Evolutionary conservation across 2,329 filamentous ascomycete genomes (phyloP).

Genomic region (Aspergillus sp.): DNA sequence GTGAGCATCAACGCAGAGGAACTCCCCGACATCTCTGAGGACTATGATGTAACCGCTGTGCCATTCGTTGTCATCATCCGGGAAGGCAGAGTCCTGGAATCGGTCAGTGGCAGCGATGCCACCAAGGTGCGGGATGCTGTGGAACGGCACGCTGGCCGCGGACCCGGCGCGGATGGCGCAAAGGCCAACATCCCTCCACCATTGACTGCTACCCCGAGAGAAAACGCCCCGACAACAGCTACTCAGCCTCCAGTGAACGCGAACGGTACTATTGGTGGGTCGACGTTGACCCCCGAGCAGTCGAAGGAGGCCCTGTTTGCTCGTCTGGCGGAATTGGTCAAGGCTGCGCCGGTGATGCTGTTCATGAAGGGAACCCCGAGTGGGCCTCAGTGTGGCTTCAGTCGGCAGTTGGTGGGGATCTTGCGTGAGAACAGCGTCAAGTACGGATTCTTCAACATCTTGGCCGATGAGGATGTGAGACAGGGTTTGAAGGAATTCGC

Average conservation of each 20-base stretch:
- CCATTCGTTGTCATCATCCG: conserved; percentile 84
- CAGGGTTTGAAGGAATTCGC: conserved; percentile 95
- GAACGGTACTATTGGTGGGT: not conserved
- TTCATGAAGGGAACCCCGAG: conserved; percentile 98
- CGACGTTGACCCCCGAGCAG: conserved; percentile 41
- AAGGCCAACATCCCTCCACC: conserved; percentile 35
- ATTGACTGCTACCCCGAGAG: conserved; percentile 35
- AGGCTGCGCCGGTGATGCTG: conserved; percentile 94
- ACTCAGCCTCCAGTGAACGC: conserved; percentile 25
- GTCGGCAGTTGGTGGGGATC: conserved; percentile 78
- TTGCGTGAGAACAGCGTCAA: conserved; percentile 85
- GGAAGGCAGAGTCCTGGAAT: conserved; percentile 71
- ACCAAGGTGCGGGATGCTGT: conserved; percentile 79
- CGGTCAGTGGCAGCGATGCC: conserved; percentile 84
- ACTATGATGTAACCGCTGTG: conserved; percentile 90
- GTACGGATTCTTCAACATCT: conserved; percentile 98
- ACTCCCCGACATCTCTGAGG: conserved; percentile 82
- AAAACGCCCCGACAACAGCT: conserved; percentile 24
- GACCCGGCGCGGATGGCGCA: conserved; percentile 25
- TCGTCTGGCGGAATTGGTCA: conserved; percentile 77
- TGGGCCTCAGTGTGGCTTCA: conserved; percentile 87
- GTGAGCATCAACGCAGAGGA: conserved; percentile 92
- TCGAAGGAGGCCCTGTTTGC: conserved; percentile 81
- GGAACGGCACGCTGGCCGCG: conserved; percentile 66
- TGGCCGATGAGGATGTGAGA: conserved; percentile 94